Percentiles rank a stretch among this genome's conserved stretches.
These are phyloP conservation scores for Candida coquimbonensis DNA, from an alignment of 805 yeast species.

Conservation along the genomic window DNA sequence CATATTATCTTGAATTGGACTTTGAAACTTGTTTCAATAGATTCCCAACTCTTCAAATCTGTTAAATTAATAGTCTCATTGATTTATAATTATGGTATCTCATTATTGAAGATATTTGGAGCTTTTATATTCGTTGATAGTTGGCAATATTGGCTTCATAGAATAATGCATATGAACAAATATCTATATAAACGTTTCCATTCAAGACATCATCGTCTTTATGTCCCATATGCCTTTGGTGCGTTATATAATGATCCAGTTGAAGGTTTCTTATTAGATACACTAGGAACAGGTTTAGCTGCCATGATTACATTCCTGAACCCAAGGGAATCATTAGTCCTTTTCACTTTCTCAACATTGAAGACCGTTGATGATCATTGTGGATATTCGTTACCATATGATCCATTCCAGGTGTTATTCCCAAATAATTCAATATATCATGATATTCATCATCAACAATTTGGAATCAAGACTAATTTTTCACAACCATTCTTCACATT, in stretches of 20 bases:
- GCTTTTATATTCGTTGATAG: constrained; percentile 81
- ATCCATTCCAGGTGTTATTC: constrained; percentile 82
- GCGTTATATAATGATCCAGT: constrained; percentile 91
- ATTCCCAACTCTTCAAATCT: constrained; percentile 31
- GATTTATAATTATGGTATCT: constrained; percentile 60
- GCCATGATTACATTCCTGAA: constrained; percentile 53
- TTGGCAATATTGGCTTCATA: constrained; percentile 92
- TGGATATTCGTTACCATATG: constrained; percentile 92
- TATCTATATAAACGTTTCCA: constrained; percentile 74
- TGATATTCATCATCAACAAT: constrained; percentile 95
- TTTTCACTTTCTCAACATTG: constrained; percentile 84
- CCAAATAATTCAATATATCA: constrained; percentile 95
- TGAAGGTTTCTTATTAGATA: constrained; percentile 90
- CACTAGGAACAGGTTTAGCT: constrained; percentile 87
- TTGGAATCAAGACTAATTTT: constrained; percentile 89
- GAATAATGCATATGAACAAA: constrained; percentile 81
- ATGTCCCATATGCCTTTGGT: constrained; percentile 95
- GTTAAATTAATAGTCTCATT: constrained; percentile 22
- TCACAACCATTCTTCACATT: constrained; percentile 94
- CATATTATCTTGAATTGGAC: constrained; percentile 40
- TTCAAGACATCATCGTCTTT: constrained; percentile 88
- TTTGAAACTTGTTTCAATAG: constrained; percentile 1
- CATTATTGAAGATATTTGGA: constrained; percentile 44
- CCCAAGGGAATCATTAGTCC: constrained; percentile 67
- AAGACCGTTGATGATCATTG: constrained; percentile 98